Conservation (phyloP, 208 protist species). For the Endotrypanum monterogeii region DNA sequence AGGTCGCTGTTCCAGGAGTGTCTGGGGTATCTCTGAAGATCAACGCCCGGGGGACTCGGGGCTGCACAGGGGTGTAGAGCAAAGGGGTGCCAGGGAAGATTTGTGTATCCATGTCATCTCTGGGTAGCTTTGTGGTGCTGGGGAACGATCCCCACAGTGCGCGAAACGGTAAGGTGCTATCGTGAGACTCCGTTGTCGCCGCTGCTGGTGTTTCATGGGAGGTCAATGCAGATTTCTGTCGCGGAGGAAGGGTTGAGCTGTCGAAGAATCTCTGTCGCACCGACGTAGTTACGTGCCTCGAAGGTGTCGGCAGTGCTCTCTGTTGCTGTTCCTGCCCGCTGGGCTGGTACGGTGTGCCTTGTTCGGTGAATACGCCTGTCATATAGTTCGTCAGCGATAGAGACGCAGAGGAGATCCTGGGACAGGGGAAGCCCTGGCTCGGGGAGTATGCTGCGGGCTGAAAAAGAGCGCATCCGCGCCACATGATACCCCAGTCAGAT, state of each 20-base stretch:
- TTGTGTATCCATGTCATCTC: constrained; percentile 19
- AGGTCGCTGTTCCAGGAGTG: neutral
- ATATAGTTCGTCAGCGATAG: constrained; percentile 9
- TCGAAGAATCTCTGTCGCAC: neutral
- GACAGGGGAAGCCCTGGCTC: neutral
- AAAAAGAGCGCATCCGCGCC: constrained; percentile 7
- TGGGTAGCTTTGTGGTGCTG: neutral
- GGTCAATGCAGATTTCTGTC: neutral
- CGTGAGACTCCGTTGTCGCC: neutral
- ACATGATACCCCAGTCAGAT: neutral
- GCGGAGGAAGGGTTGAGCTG: neutral
- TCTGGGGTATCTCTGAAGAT: neutral
- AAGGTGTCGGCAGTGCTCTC: neutral
- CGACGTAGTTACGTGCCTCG: neutral
- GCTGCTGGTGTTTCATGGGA: neutral
- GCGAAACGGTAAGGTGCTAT: neutral
- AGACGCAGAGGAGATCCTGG: neutral
- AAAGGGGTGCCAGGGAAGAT: constrained; percentile 11
- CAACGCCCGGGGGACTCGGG: neutral
- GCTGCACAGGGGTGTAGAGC: neutral
- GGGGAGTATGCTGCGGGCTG: constrained; percentile 11
- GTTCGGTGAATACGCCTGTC: constrained; percentile 9
- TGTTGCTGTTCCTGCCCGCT: neutral
- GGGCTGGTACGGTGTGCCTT: neutral
- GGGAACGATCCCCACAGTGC: neutral